These are phyloP conservation scores for Lactarius hatsudake DNA, from an alignment of 768 basidiomycete genomes.

Conservation along the genomic window DNA sequence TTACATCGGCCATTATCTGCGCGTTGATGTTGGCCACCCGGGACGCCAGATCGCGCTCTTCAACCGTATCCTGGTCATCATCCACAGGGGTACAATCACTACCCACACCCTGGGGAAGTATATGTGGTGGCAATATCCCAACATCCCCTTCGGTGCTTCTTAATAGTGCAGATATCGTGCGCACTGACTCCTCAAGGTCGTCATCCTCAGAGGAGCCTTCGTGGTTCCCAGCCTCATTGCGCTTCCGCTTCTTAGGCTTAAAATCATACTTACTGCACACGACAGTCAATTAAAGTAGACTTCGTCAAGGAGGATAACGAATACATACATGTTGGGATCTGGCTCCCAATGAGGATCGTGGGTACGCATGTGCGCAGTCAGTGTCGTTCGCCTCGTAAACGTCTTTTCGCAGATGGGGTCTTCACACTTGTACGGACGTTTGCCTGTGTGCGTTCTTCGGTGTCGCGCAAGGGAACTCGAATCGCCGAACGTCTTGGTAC, in stretches of 20 bases:
- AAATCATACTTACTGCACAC: conserved; percentile 69
- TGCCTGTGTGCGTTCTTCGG: conserved; percentile 84
- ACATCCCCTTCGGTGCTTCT: conserved; percentile 41
- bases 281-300: conserved; percentile 8
- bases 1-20: conserved; percentile 71
- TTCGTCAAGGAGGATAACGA: conserved; percentile 13
- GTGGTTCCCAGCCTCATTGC: conserved; percentile 43
- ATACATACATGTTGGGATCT: conserved; percentile 73
- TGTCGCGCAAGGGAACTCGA: conserved; percentile 91
- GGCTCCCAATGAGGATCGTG: conserved; percentile 85
- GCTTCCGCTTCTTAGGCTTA: conserved; percentile 60
- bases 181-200: conserved; percentile 68
- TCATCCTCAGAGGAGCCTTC: conserved; percentile 43
- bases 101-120: conserved; percentile 16
- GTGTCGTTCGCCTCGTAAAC: conserved; percentile 80
- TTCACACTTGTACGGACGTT: conserved; percentile 84
- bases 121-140: conserved; percentile 16
- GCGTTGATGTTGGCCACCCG: conserved; percentile 76
- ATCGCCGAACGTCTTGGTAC: conserved; percentile 85
- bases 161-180: conserved; percentile 70
- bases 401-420: conserved; percentile 82
- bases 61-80: conserved; percentile 11
- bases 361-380: conserved; percentile 84
- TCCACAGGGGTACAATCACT: conserved; percentile 12
- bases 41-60: conserved; percentile 43